These are phyloP conservation scores for Aspergillus saccharolyticus DNA, from an alignment of 495 filamentous ascomycete species.

Conservation along the genomic window DNA sequence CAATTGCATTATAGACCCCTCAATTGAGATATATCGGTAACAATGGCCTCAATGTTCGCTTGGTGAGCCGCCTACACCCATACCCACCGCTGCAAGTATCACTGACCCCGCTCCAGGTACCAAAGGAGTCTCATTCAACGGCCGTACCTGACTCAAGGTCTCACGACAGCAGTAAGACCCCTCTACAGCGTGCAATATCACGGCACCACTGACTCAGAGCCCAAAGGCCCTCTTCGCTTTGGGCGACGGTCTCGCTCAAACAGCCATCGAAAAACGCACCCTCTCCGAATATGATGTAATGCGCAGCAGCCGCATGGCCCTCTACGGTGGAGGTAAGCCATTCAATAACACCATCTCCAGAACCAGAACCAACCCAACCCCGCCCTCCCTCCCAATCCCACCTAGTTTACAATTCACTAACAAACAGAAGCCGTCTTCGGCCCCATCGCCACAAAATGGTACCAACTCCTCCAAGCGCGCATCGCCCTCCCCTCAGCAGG, in stretches of 20 bases:
- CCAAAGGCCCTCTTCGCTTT: constrained; percentile 6
- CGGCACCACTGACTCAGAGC: background rate
- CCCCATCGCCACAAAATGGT: constrained; percentile 77
- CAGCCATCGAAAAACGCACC: constrained; percentile 7
- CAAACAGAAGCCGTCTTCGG: constrained; percentile 63
- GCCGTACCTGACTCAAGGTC: constrained; percentile 9
- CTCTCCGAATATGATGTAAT: constrained; percentile 7
- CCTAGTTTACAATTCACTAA: no score
- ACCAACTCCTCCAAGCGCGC: constrained; percentile 58
- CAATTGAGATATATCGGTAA: no score
- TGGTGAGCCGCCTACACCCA: background rate
- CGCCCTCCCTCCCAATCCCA: background rate
- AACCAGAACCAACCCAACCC: background rate
- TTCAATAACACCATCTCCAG: background rate
- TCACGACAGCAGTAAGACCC: constrained; percentile 8
- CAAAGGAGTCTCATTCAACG: constrained; percentile 8
- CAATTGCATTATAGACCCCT: no score
- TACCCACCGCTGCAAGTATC: background rate
- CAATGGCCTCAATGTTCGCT: constrained; percentile 2
- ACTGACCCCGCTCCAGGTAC: constrained; percentile 4
- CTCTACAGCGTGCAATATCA: background rate
- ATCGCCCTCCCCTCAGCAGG: constrained; percentile 31
- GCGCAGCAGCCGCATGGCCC: constrained; percentile 9
- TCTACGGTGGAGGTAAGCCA: constrained; percentile 10
- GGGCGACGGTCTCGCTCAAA: constrained; percentile 9